phyloP scores from a whole-genome alignment of 2,329 filamentous ascomycete genomes.

The Colletotrichum eremochloae region DNA sequence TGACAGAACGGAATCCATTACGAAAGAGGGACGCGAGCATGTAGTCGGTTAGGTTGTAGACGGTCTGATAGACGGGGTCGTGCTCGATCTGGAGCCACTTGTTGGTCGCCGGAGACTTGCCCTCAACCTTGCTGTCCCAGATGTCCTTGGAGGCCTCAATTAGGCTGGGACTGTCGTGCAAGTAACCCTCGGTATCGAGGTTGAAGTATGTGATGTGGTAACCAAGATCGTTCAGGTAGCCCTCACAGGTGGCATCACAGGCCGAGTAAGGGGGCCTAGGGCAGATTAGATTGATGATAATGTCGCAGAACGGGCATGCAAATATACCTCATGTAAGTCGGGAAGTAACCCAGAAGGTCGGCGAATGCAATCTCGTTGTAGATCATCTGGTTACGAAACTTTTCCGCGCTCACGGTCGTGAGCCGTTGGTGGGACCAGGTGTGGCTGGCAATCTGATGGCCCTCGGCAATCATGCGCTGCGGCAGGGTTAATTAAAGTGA shows the following conservation, averaged over 20 bases:
- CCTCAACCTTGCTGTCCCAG: slow-evolving; percentile 52
- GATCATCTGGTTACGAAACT: slow-evolving; percentile 61
- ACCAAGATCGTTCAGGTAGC: slow-evolving; percentile 47
- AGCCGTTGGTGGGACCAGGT: slow-evolving; percentile 63
- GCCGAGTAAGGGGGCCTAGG: slow-evolving; percentile 58
- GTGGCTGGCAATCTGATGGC: slow-evolving; percentile 73
- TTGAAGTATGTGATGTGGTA: slow-evolving; percentile 55
- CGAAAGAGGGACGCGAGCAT: slow-evolving; percentile 53
- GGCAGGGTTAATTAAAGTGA: background rate
- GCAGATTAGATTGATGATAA: slow-evolving; percentile 4
- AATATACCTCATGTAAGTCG: slow-evolving; percentile 63
- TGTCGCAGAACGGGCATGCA: background rate
- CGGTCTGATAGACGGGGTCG: slow-evolving; percentile 57
- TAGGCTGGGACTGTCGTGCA: slow-evolving; percentile 47
- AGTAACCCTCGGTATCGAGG: slow-evolving; percentile 53
- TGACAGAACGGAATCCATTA: slow-evolving; percentile 58
- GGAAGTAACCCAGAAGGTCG: slow-evolving; percentile 68
- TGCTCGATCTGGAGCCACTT: slow-evolving; percentile 51
- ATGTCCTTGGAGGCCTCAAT: slow-evolving; percentile 55
- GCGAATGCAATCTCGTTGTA: slow-evolving; percentile 68
- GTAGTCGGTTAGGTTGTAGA: slow-evolving; percentile 55
- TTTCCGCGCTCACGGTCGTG: slow-evolving; percentile 36
- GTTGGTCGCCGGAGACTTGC: slow-evolving; percentile 47
- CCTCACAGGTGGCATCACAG: slow-evolving; percentile 49
- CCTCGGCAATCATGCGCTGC: slow-evolving; percentile 62